Conservation (phyloP, 1,139 yeast genomes). For the Taphrina wiesneri region DNA sequence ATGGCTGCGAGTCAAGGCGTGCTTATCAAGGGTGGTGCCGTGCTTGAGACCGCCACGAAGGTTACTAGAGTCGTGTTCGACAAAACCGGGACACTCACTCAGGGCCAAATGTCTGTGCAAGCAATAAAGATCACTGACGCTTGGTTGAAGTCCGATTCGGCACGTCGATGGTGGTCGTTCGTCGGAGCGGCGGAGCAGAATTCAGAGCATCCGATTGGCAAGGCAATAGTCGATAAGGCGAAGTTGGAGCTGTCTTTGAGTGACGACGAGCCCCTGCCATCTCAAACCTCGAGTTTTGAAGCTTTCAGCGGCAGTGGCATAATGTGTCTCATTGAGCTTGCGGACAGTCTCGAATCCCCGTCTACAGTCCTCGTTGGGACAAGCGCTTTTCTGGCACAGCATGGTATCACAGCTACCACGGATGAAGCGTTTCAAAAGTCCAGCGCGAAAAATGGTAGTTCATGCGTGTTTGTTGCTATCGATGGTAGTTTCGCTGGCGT, state of each 20-base stretch:
- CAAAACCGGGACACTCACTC: constrained; percentile 92
- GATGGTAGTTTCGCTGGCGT: constrained; percentile 63
- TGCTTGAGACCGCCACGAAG: constrained; percentile 70
- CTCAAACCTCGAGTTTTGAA: constrained; percentile 51
- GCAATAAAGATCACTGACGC: constrained; percentile 26
- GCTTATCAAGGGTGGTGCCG: constrained; percentile 88
- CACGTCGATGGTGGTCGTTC: constrained; percentile 57
- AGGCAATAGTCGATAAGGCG: constrained; percentile 57
- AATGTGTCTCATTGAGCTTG: constrained; percentile 50
- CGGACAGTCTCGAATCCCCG: constrained; percentile 32
- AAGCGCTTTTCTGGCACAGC: constrained; percentile 50
- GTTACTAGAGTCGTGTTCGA: constrained; percentile 77
- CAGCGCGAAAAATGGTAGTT: constrained; percentile 21
- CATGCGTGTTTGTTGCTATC: constrained; percentile 43
- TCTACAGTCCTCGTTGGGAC: constrained; percentile 60
- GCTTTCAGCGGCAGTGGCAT: constrained; percentile 75
- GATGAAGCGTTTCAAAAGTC: constrained; percentile 29
- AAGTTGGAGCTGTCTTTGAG: constrained; percentile 39
- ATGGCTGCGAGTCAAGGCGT: constrained; percentile 90
- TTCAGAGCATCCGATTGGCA: constrained; percentile 89
- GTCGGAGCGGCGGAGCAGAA: constrained; percentile 64
- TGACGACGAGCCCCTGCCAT: constrained; percentile 44
- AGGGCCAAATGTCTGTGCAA: constrained; percentile 71
- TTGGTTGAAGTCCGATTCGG: background rate
- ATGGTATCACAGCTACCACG: constrained; percentile 41